These are phyloP conservation scores for Alternaria longipes DNA, from an alignment of 2,329 filamentous ascomycete genomes.

Conservation along the genomic window DNA sequence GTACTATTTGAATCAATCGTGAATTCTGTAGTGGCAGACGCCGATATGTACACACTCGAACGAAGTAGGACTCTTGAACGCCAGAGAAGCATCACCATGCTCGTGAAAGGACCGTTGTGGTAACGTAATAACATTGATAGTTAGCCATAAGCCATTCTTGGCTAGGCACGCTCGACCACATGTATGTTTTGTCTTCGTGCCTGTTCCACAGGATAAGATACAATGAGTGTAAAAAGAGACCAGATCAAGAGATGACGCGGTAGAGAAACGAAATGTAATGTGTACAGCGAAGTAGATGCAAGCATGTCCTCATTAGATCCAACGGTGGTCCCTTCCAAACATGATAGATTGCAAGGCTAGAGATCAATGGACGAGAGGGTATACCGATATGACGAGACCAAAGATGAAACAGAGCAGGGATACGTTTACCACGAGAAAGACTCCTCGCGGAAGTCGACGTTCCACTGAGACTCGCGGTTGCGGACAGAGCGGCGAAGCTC, in stretches of 20 bases:
- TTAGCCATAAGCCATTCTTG: conserved; percentile 10
- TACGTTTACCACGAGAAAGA: conserved; percentile 70
- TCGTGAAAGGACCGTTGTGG: conserved; percentile 9
- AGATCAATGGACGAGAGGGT: conserved; percentile 26
- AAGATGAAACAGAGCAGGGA: conserved; percentile 6
- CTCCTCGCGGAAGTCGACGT: conserved; percentile 82
- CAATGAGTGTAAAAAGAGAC: conserved; percentile 28
- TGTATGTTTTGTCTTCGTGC: conserved; percentile 24
- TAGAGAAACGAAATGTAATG: conserved; percentile 35
- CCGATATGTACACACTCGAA: conserved; percentile 6
- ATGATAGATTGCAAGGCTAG: conserved; percentile 14
- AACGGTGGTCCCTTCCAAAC: conserved; percentile 12
- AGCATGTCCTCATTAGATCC: conserved; percentile 24
- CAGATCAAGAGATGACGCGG: conserved; percentile 23
- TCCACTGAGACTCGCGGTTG: conserved; percentile 68
- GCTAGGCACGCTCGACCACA: conserved; percentile 11
- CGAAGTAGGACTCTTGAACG: conserved; percentile 4
- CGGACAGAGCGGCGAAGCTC: conserved; percentile 76
- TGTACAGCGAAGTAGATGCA: conserved; percentile 40
- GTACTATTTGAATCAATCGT: not conserved
- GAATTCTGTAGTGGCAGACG: not conserved
- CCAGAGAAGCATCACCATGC: conserved; percentile 15
- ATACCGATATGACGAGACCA: conserved; percentile 22
- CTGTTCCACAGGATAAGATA: conserved; percentile 23
- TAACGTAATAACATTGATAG: conserved; percentile 31